These are phyloP conservation scores for Rhizoclosmatium hyalinum DNA, from an alignment of 371 early-diverging fungal species.

Conservation along the genomic window DNA sequence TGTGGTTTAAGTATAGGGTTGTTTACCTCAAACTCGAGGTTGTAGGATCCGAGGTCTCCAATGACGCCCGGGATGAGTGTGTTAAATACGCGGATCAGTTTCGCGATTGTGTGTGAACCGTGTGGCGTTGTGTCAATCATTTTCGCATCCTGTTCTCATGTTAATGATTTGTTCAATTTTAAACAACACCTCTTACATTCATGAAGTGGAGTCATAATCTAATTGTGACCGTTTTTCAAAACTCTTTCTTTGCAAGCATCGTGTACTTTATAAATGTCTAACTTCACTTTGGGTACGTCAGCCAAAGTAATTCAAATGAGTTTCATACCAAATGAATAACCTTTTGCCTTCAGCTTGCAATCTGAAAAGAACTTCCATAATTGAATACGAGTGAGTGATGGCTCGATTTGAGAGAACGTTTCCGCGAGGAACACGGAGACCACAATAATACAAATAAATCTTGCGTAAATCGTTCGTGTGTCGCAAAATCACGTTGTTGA, in stretches of 20 bases:
- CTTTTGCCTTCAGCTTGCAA: constrained; percentile 35
- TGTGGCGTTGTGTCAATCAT: constrained; percentile 27
- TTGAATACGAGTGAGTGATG: constrained; percentile 33
- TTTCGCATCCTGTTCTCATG: constrained; percentile 39
- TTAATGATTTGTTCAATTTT: neutral
- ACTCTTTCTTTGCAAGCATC: neutral
- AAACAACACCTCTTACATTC: constrained; percentile 28
- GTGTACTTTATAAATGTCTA: too few relatives aligned
- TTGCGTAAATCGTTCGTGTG: constrained; percentile 41
- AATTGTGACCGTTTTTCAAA: constrained; percentile 40
- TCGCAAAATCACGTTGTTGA: constrained; percentile 47
- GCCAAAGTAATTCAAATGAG: too few relatives aligned
- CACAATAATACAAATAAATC: constrained; percentile 45
- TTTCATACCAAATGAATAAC: constrained; percentile 40
- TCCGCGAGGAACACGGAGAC: neutral
- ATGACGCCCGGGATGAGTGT: constrained; percentile 28
- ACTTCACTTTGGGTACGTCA: too few relatives aligned
- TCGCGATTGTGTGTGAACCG: constrained; percentile 34
- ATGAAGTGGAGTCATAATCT: constrained; percentile 45
- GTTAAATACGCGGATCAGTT: constrained; percentile 36
- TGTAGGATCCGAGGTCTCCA: constrained; percentile 34
- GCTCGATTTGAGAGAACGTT: constrained; percentile 15
- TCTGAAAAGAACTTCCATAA: constrained; percentile 48
- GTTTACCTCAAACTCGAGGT: constrained; percentile 53
- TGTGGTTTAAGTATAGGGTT: too few relatives aligned